phyloP scores from a whole-genome alignment of 2,329 filamentous ascomycete species.

The Colletotrichum lindemuthianum region DNA sequence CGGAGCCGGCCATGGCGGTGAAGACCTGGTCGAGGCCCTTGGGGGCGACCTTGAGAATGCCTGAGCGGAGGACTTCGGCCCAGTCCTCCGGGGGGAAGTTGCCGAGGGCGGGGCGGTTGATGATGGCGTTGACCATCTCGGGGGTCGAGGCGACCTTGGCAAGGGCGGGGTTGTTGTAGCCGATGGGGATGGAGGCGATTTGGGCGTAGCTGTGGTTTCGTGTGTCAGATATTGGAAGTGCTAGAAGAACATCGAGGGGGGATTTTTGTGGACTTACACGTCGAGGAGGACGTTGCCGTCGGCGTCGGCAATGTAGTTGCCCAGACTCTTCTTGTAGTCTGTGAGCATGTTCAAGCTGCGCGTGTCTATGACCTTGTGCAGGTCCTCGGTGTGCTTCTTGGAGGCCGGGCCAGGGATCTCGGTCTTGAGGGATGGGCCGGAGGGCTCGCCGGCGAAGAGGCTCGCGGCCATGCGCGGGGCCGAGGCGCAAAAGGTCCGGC shows the following conservation, averaged over 20 bases:
- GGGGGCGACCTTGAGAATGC: conserved; percentile 84
- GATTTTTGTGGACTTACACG: conserved; percentile 59
- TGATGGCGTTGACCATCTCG: conserved; percentile 82
- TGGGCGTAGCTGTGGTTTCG: conserved; percentile 75
- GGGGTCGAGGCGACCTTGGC: conserved; percentile 75
- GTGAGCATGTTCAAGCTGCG: conserved; percentile 85
- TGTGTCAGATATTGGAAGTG: not conserved
- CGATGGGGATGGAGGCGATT: conserved; percentile 91
- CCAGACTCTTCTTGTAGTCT: conserved; percentile 78
- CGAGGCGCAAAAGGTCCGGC: conserved; percentile 30
- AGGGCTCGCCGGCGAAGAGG: conserved; percentile 61
- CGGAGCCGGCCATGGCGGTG: conserved; percentile 87
- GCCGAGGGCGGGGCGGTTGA: conserved; percentile 89
- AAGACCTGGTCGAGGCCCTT: conserved; percentile 89
- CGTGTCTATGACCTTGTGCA: conserved; percentile 85
- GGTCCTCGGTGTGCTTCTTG: conserved; percentile 73
- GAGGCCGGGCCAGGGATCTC: conserved; percentile 81
- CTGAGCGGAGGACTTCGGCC: conserved; percentile 80
- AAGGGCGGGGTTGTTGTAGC: conserved; percentile 89
- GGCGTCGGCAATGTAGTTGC: conserved; percentile 83
- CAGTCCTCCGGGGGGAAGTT: conserved; percentile 92
- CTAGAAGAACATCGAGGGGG: not conserved
- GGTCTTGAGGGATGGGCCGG: conserved; percentile 63
- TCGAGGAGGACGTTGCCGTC: conserved; percentile 80
- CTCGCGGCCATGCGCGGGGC: conserved; percentile 32